Evolutionary conservation across 257 asterid genomes (phyloP).

Genomic region (Mentha longifolia): DNA sequence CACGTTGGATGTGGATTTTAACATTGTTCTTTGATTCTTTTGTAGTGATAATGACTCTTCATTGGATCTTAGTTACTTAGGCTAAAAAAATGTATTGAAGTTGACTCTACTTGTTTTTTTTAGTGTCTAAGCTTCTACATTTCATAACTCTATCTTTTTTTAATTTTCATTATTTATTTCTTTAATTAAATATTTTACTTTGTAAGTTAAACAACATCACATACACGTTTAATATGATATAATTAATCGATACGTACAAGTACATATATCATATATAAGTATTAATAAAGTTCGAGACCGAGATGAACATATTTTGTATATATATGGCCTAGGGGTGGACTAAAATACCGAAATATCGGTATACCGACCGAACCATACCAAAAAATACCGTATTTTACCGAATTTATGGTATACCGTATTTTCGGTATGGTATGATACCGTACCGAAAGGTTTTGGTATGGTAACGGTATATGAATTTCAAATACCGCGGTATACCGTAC

Average conservation of each 20-base stretch:
- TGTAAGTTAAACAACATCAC: not conserved
- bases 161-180: not conserved
- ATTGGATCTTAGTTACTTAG: conserved; percentile 11
- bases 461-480: too few relatives aligned
- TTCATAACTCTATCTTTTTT: not conserved
- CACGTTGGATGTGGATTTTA: not conserved
- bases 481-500: too few relatives aligned
- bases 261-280: too few relatives aligned
- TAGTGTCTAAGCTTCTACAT: not conserved
- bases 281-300: too few relatives aligned
- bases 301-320: too few relatives aligned
- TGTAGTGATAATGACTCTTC: conserved; percentile 14
- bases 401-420: too few relatives aligned
- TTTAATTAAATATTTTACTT: not conserved
- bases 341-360: too few relatives aligned
- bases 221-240: not conserved
- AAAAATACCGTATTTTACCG: too few relatives aligned
- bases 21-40: conserved; percentile 41
- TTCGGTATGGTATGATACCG: too few relatives aligned
- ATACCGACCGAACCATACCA: too few relatives aligned
- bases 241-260: not conserved
- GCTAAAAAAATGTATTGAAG: not conserved
- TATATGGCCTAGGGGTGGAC: too few relatives aligned
- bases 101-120: not conserved
- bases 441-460: too few relatives aligned